Conservation (phyloP, 2,329 filamentous ascomycete genomes). For the Alternaria sp. region DNA sequence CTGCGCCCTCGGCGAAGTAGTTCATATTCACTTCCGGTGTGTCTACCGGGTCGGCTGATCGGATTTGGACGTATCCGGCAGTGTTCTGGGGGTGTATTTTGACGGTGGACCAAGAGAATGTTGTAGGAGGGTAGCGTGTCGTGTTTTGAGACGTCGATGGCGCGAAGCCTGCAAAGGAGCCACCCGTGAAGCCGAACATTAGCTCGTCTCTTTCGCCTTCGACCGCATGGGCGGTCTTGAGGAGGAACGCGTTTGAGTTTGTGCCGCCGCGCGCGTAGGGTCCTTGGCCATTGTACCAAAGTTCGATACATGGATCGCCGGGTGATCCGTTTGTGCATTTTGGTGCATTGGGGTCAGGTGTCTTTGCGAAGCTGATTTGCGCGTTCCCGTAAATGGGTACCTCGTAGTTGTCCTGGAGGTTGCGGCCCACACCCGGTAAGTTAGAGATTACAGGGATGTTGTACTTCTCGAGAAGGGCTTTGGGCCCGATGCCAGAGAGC, state of each 20-base stretch:
- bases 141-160: constrained; percentile 56
- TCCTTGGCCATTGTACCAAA: constrained; percentile 24
- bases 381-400: constrained; percentile 60
- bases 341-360: constrained; percentile 9
- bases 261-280: constrained; percentile 52
- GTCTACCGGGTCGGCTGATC: constrained; percentile 66
- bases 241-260: constrained; percentile 59
- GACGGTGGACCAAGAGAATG: constrained; percentile 57
- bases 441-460: constrained; percentile 61
- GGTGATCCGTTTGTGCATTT: constrained; percentile 26
- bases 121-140: constrained; percentile 13
- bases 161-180: constrained; percentile 59
- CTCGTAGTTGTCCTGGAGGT: constrained; percentile 36
- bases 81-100: constrained; percentile 68
- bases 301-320: constrained; percentile 26
- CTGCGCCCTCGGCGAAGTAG: constrained; percentile 55
- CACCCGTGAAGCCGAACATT: constrained; percentile 56
- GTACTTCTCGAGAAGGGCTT: constrained; percentile 57
- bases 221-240: constrained; percentile 49
- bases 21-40: constrained; percentile 60
- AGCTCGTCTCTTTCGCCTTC: constrained; percentile 60
- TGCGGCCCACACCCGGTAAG: constrained; percentile 44
- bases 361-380: constrained; percentile 1
- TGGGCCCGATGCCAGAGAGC: constrained; percentile 66
- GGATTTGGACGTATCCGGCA: constrained; percentile 65